These are phyloP conservation scores for Primulina tabacum DNA, from an alignment of 257 asterid genomes.

Conservation along the genomic window DNA sequence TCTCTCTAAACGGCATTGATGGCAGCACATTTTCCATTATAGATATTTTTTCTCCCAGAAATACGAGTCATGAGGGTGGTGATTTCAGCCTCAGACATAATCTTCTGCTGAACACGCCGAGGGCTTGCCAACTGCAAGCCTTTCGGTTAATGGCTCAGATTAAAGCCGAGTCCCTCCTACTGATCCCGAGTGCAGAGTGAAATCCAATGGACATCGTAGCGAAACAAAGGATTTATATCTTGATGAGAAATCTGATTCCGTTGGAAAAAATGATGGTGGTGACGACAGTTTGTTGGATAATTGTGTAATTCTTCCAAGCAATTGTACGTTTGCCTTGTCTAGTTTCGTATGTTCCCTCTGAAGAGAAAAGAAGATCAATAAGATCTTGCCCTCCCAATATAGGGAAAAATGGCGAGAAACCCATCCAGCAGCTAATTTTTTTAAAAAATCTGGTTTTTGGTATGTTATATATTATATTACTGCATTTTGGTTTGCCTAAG, in stretches of 20 bases:
- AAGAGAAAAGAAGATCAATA: constrained; percentile 67
- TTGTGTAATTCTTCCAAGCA: constrained; percentile 69
- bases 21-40: constrained; percentile 27
- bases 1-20: constrained; percentile 48
- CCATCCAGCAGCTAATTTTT: constrained; percentile 47
- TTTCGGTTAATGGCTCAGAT: constrained; percentile 39
- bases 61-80: not conserved
- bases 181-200: constrained; percentile 33
- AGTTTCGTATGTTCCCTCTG: constrained; percentile 60
- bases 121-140: constrained; percentile 29
- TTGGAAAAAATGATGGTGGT: constrained; percentile 45
- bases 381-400: constrained; percentile 66
- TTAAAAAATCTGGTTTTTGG: not conserved
- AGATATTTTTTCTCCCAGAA: not conserved
- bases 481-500: too few species aligned
- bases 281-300: constrained; percentile 60
- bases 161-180: constrained; percentile 31
- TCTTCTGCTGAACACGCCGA: constrained; percentile 36
- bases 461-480: not conserved
- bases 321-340: constrained; percentile 93
- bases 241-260: constrained; percentile 48
- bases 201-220: constrained; percentile 35
- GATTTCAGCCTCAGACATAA: constrained; percentile 30
- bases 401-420: constrained; percentile 87
- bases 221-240: constrained; percentile 47